A percentile compares a stretch with the other conserved stretches of the same genome.
Evolutionary conservation across 2,329 filamentous ascomycete genomes (phyloP).

Genomic region (Alternaria metachromatica): DNA sequence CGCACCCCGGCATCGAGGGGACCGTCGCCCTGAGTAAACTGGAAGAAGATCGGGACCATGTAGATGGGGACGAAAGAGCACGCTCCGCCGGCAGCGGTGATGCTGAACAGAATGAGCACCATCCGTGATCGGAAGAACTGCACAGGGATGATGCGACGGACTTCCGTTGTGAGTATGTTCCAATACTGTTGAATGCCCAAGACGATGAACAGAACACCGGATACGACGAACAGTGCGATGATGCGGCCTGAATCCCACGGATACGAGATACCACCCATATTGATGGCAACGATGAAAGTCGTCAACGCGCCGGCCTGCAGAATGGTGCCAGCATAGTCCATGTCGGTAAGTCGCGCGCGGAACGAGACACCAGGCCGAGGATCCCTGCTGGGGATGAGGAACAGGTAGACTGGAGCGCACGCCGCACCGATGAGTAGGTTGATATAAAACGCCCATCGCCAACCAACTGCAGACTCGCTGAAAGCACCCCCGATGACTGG

Average conservation of each 20-base stretch:
- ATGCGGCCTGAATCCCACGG: not conserved
- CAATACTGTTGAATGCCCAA: not conserved
- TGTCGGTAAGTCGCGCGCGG: not conserved
- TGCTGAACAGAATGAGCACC: not conserved
- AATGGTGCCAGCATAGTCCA: not conserved
- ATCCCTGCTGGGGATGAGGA: not conserved
- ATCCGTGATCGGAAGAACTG: not conserved
- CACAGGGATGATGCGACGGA: not conserved
- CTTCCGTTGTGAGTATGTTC: not conserved
- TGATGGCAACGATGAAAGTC: not conserved
- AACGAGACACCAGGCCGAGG: not conserved
- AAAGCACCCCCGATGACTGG: slow-evolving; percentile 59
- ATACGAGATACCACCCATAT: not conserved
- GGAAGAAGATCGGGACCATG: slow-evolving; percentile 38
- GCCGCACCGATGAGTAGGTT: slow-evolving; percentile 59
- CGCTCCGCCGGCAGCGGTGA: not conserved
- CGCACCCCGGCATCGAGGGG: slow-evolving; percentile 28
- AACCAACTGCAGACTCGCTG: slow-evolving; percentile 47
- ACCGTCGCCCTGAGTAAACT: slow-evolving; percentile 28
- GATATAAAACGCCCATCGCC: slow-evolving; percentile 61
- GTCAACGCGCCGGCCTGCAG: not conserved
- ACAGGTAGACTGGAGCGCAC: slow-evolving; percentile 42
- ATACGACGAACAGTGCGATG: not conserved
- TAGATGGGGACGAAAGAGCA: slow-evolving; percentile 18
- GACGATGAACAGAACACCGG: not conserved